Base-by-base conservation (phyloP, 768 basidiomycete species). In the Collybia sordida region DNA sequence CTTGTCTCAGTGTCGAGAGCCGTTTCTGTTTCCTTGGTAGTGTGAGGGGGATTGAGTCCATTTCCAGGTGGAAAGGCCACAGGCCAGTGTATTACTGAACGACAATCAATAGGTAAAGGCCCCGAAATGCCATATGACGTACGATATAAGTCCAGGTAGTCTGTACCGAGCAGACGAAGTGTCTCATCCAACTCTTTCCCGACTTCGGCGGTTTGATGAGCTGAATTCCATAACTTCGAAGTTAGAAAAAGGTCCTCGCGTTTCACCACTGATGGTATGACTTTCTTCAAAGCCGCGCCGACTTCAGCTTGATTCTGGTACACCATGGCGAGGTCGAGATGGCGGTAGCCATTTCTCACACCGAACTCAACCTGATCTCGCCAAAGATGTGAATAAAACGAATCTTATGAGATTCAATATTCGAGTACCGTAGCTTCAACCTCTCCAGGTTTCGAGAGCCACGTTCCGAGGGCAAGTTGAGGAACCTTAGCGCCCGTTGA, bases 111-210 rank as follows among this genome's bases (percentile, higher is more conserved):
- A 37, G 27, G 6, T 21, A 14, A 52, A 18, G 34, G 35, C 17
- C 23, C 45, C 31, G 14, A 41, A 14, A 22, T 7, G 11, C 2
- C 31, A 31, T 3, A 22, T 18, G 18, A 73, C 82, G 50, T 61
- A 84, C 87, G 74, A 63, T 91, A 93, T 18, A 93, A 74, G 62
- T 93, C 93, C 34, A 94, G 72, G 61, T 93, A 94, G 36, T 83
- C 77, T n/a, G 83, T 64, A 7, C 85, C 86, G 37, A 93, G 80
- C 61, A 88, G 83, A 49, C 65, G 60, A n/a, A 94, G 77, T 12
- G 89, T 89, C 67, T 84, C 81, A 43, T 93, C 82, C 42, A 93
- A 82, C 56, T 83, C 86, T 42, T 78, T 80, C 72, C 85, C 86
- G 24, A 87, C 89, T 44, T 76, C 64, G 5, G 79, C 74, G 4